These are phyloP conservation scores for Leccinum uliginosum DNA, from an alignment of 768 basidiomycete genomes.

Conservation along the genomic window DNA sequence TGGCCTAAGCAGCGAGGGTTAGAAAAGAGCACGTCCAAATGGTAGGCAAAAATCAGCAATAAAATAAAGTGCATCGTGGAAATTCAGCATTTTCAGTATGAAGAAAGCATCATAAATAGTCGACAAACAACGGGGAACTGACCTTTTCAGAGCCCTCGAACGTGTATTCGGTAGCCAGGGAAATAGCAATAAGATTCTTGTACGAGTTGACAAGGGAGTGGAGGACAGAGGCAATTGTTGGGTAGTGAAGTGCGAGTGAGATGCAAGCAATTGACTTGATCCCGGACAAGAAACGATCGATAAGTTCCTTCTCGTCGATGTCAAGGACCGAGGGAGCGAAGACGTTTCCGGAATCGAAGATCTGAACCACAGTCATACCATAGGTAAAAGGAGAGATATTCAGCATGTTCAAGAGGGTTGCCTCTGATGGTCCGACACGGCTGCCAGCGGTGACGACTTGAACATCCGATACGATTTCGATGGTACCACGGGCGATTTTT, in stretches of 20 bases:
- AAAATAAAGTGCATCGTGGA: conserved; percentile 35
- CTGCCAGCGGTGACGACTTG: conserved; percentile 90
- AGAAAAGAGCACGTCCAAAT: not conserved
- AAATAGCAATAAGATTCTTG: conserved; percentile 94
- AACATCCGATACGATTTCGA: conserved; percentile 97
- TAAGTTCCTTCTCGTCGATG: conserved; percentile 84
- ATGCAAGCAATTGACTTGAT: conserved; percentile 95
- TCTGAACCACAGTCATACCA: conserved; percentile 97
- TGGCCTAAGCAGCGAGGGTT: conserved; percentile 51
- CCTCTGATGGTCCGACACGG: conserved; percentile 96
- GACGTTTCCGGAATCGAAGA: conserved; percentile 90
- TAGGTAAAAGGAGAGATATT: conserved; percentile 99
- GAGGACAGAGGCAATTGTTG: conserved; percentile 87
- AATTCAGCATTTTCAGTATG: conserved; percentile 88
- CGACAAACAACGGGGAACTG: conserved; percentile 22
- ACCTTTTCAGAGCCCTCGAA: conserved; percentile 95
- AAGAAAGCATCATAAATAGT: conserved; percentile 22
- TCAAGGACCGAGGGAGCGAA: conserved; percentile 92
- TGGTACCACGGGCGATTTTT: conserved; percentile 99
- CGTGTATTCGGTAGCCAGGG: conserved; percentile 87
- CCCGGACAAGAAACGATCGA: conserved; percentile 88
- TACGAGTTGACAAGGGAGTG: conserved; percentile 98
- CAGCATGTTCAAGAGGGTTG: conserved; percentile 98
- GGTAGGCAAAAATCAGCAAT: conserved; percentile 26
- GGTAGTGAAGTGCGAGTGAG: conserved; percentile 94